These are phyloP conservation scores for Leccinum truebloodii DNA, from an alignment of 768 basidiomycete species.

Conservation along the genomic window DNA sequence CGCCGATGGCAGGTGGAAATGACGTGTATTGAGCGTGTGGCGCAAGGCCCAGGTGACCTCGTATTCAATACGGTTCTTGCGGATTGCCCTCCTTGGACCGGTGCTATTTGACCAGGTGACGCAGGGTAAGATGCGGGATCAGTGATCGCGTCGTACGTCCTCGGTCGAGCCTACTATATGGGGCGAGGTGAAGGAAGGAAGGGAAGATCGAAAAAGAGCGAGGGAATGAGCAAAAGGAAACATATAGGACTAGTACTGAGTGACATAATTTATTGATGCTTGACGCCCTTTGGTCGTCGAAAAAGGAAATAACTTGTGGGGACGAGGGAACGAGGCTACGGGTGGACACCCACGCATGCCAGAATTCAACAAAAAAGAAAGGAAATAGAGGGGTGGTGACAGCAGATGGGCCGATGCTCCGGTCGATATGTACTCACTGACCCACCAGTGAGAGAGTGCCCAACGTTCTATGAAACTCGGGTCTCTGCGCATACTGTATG, in stretches of 20 bases:
- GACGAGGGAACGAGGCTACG: background rate
- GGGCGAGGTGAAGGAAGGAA: background rate
- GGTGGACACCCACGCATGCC: background rate
- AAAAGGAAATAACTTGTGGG: background rate
- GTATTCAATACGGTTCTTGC: background rate
- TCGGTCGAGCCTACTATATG: background rate
- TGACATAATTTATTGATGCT: background rate
- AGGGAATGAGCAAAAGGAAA: background rate
- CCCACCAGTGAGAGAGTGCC: too few relatives aligned
- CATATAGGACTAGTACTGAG: background rate
- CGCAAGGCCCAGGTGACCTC: background rate
- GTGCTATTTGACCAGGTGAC: background rate
- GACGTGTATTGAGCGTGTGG: background rate
- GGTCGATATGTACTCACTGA: too few relatives aligned
- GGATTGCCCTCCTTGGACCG: background rate
- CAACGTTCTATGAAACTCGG: too few relatives aligned
- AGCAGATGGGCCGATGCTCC: background rate
- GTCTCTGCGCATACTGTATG: too few relatives aligned
- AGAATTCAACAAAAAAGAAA: background rate
- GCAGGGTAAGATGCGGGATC: background rate
- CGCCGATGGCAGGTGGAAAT: background rate
- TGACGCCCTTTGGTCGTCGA: background rate
- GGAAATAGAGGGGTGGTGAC: background rate
- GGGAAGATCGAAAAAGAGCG: background rate
- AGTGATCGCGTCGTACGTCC: background rate